Evolutionary conservation across 2,329 filamentous ascomycete species (phyloP).

Genomic region (Paracoccidioides lutzii): DNA sequence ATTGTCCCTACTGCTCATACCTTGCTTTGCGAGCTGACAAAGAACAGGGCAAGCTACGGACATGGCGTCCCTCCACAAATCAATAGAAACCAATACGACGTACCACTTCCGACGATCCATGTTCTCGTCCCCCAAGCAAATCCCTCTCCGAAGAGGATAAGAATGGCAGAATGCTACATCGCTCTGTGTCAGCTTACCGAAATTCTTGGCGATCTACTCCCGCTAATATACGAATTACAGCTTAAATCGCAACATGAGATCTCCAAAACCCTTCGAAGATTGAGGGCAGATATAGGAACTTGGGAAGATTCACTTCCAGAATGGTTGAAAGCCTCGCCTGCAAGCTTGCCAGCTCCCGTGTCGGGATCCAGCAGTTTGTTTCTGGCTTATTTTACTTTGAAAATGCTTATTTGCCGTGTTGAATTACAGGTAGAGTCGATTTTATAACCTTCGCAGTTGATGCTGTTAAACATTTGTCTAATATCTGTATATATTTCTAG

Average conservation of each 20-base stretch:
- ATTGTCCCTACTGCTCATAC: too few relatives aligned
- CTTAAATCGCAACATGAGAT: conserved; percentile 31
- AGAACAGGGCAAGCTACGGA: conserved; percentile 38
- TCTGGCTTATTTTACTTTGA: conserved; percentile 32
- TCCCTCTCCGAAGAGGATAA: conserved; percentile 29
- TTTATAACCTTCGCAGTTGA: conserved; percentile 11
- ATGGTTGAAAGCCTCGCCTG: conserved; percentile 27
- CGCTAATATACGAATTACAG: conserved; percentile 35
- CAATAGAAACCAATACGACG: conserved; percentile 42
- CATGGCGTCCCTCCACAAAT: conserved; percentile 45
- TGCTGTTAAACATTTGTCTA: conserved; percentile 10
- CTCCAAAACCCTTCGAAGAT: conserved; percentile 33
- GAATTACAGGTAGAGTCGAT: conserved; percentile 30
- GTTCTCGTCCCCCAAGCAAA: conserved; percentile 26
- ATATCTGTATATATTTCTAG: conserved; percentile 12
- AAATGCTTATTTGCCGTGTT: conserved; percentile 36
- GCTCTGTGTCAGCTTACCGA: conserved; percentile 40
- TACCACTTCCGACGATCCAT: conserved; percentile 39
- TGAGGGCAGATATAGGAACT: conserved; percentile 33
- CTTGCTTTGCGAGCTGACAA: neutral
- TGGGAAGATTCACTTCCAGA: conserved; percentile 35
- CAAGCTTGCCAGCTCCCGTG: conserved; percentile 22
- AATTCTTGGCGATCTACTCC: conserved; percentile 34
- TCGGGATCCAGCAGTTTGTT: conserved; percentile 34
- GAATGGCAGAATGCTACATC: conserved; percentile 40